phyloP scores from a whole-genome alignment of 805 yeast genomes.

The Blastobotrys terrestris region DNA sequence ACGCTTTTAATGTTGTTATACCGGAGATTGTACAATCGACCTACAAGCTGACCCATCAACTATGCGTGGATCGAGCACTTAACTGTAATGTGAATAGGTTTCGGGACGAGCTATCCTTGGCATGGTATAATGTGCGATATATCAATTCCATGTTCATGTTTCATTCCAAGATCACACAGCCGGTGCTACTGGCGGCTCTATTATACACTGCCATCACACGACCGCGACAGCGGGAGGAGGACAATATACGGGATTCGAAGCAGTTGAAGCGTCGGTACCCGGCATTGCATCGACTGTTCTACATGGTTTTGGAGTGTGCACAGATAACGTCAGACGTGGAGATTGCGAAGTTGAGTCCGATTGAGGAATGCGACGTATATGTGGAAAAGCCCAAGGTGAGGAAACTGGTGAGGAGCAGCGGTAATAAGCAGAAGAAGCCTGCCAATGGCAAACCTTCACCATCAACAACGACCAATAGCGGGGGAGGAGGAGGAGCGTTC shows the following conservation, averaged over 20 bases:
- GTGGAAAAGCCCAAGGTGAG: not conserved
- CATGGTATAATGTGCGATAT: not conserved
- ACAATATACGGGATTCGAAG: not conserved
- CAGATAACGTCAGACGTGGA: not conserved
- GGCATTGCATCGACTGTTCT: conserved; percentile 2
- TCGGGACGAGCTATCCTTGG: not conserved
- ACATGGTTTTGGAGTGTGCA: conserved; percentile 5
- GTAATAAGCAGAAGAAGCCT: not conserved
- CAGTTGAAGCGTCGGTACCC: conserved; percentile 2
- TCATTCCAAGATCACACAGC: conserved; percentile 6
- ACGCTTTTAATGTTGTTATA: not conserved
- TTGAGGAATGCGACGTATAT: not conserved
- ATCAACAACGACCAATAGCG: not conserved
- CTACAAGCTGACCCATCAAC: not conserved
- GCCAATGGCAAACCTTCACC: not conserved
- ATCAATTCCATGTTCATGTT: conserved; percentile 2
- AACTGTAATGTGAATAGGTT: not conserved
- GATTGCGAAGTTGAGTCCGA: not conserved
- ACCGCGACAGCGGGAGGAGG: not conserved
- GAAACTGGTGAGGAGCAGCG: not conserved
- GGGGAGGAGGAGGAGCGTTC: not conserved
- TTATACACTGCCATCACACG: conserved; percentile 4
- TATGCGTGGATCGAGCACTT: not conserved
- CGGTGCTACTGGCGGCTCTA: conserved; percentile 6
- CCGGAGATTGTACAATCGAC: not conserved